A percentile compares a stretch with the other conserved stretches of the same genome.
phyloP scores from a whole-genome alignment of 108 stramenopile genomes.

The Chaetoceros tenuissimus region DNA sequence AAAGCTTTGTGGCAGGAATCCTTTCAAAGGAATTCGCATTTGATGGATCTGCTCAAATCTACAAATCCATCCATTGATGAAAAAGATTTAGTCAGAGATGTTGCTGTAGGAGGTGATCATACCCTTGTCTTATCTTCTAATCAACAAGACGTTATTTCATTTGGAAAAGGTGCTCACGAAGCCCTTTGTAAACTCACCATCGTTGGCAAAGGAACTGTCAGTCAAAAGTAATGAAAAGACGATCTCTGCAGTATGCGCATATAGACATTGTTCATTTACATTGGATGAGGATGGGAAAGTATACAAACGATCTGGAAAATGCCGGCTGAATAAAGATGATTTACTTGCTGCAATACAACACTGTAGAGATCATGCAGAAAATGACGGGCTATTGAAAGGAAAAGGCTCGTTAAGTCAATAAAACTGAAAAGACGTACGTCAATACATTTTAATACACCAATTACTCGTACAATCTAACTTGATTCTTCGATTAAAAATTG shows the following conservation, averaged over 20 bases:
- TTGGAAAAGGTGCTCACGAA: slow-evolving; percentile 52
- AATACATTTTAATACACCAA: too few species aligned
- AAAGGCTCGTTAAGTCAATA: too few species aligned
- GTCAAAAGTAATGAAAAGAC: slow-evolving; percentile 5
- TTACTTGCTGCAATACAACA: too few species aligned
- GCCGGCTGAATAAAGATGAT: too few species aligned
- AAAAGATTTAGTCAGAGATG: slow-evolving; percentile 39
- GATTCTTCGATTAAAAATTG: too few species aligned
- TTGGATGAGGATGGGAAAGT: slow-evolving; percentile 34
- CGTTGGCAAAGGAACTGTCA: slow-evolving; percentile 41
- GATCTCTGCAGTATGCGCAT: slow-evolving; percentile 46
- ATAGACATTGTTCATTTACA: slow-evolving; percentile 47
- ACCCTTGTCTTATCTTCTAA: slow-evolving; percentile 49
- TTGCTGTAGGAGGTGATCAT: slow-evolving; percentile 64
- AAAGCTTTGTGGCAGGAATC: slow-evolving; percentile 41
- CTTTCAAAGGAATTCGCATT: slow-evolving; percentile 22
- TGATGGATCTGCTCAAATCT: slow-evolving; percentile 21
- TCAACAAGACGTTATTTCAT: slow-evolving; percentile 36
- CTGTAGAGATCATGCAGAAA: too few species aligned
- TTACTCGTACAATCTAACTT: too few species aligned
- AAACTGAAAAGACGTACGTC: too few species aligned
- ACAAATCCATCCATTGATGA: slow-evolving; percentile 6
- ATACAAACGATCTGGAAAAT: slow-evolving; percentile 37
- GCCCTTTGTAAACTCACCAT: slow-evolving; percentile 56
- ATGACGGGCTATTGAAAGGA: too few species aligned